phyloP scores from a whole-genome alignment of 2,329 filamentous ascomycete species.

The Talaromyces piceae region DNA sequence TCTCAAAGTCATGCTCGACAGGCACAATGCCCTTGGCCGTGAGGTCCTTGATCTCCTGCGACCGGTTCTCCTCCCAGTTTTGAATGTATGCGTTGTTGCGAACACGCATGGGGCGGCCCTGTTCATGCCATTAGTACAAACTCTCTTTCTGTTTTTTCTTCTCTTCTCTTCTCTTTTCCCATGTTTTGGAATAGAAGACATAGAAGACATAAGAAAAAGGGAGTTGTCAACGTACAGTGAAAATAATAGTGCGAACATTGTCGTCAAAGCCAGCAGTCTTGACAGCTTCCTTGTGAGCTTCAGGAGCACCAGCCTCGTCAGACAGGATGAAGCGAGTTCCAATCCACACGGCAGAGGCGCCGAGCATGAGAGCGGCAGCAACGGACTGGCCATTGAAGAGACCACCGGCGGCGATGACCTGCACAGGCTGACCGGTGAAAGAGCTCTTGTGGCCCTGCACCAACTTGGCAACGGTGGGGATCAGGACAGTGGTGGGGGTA shows the following conservation, averaged over 20 bases:
- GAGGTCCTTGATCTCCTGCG: slow-evolving; percentile 83
- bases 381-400: slow-evolving; percentile 88
- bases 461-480: slow-evolving; percentile 81
- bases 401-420: slow-evolving; percentile 88
- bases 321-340: slow-evolving; percentile 92
- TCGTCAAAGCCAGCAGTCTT: slow-evolving; percentile 87
- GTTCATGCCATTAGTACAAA: background rate
- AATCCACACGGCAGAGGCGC: slow-evolving; percentile 88
- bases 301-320: slow-evolving; percentile 89
- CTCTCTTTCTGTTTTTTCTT: background rate
- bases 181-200: too few species aligned
- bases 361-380: slow-evolving; percentile 85
- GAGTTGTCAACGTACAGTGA: slow-evolving; percentile 52
- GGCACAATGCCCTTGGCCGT: slow-evolving; percentile 84
- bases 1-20: slow-evolving; percentile 90
- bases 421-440: slow-evolving; percentile 77
- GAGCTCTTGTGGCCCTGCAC: slow-evolving; percentile 76
- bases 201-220: background rate
- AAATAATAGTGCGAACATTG: slow-evolving; percentile 95
- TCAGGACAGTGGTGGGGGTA: slow-evolving; percentile 83
- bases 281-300: slow-evolving; percentile 92
- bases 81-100: slow-evolving; percentile 88
- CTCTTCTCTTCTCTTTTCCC: too few species aligned
- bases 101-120: slow-evolving; percentile 83
- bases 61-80: slow-evolving; percentile 93